These are phyloP conservation scores for Metschnikowia orientalis DNA, from an alignment of 805 yeast genomes.

Conservation along the genomic window DNA sequence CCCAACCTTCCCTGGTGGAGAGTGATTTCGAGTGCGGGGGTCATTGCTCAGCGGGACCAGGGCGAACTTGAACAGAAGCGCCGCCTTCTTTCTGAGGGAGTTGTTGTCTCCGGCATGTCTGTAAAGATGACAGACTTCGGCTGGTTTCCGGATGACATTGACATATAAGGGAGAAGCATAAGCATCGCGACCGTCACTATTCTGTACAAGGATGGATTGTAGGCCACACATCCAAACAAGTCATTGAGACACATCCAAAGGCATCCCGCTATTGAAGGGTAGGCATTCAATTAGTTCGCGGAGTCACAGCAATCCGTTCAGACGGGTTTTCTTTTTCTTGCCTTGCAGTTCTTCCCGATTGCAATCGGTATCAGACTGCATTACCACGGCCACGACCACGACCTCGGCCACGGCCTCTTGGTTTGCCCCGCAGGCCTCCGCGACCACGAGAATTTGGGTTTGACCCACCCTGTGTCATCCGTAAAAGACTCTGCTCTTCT, in stretches of 20 bases:
- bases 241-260: no score
- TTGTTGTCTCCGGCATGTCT: conserved; percentile 27
- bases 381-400: no score
- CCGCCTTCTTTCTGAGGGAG: conserved; percentile 45
- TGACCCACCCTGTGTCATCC: conserved; percentile 2
- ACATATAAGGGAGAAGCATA: not conserved
- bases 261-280: no score
- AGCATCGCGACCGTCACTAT: not conserved
- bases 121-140: conserved; percentile 49
- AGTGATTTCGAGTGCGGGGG: conserved; percentile 60
- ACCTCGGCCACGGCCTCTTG: conserved; percentile 9
- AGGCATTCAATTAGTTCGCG: no score
- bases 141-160: conserved; percentile 62
- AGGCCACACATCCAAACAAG: no score
- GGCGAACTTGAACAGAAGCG: conserved; percentile 46
- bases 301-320: no score
- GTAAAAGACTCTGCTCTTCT: conserved; percentile 15
- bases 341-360: no score
- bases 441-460: conserved; percentile 1
- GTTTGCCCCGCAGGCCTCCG: conserved; percentile 8
- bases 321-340: no score
- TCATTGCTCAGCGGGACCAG: conserved; percentile 49
- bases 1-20: conserved; percentile 76
- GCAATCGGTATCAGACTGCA: no score
- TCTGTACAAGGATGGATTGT: no score